Evolutionary conservation across 2,329 filamentous ascomycete genomes (phyloP).

Genomic region (Curvularia sp.): DNA sequence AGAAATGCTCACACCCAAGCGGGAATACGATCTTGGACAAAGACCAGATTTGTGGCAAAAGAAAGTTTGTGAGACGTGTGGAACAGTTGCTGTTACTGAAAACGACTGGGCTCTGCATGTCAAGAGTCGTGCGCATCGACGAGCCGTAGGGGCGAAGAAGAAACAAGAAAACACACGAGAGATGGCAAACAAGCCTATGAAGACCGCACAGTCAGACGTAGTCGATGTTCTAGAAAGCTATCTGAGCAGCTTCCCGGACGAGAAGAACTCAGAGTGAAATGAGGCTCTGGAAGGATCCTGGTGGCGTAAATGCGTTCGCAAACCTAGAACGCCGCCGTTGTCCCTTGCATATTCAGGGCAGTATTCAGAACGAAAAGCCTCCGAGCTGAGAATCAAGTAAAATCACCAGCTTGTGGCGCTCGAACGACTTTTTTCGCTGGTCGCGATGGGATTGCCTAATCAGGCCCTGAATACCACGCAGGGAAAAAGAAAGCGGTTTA

Average conservation of each 20-base stretch:
- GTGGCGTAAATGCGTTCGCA: not conserved
- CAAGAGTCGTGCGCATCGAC: constrained; percentile 61
- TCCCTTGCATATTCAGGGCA: constrained; percentile 2
- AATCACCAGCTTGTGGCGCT: not conserved
- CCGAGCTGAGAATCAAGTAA: not conserved
- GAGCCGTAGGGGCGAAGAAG: constrained; percentile 41
- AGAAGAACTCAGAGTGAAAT: constrained; percentile 2
- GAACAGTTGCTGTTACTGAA: constrained; percentile 61
- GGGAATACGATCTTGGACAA: constrained; percentile 55
- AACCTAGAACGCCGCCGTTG: not conserved
- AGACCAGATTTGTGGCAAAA: constrained; percentile 57
- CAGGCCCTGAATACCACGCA: constrained; percentile 4
- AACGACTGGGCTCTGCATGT: constrained; percentile 66
- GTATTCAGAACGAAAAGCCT: not conserved
- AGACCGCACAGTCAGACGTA: constrained; percentile 21
- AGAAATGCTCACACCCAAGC: constrained; percentile 65
- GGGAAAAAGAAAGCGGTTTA: constrained; percentile 10
- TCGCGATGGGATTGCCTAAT: not conserved
- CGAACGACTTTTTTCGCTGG: not conserved
- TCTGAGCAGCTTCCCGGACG: constrained; percentile 18
- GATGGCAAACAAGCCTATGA: not conserved
- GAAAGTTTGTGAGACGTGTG: constrained; percentile 75
- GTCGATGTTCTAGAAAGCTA: constrained; percentile 36
- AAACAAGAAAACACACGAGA: constrained; percentile 30
- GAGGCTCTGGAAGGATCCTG: not conserved